phyloP scores from a whole-genome alignment of 306 rosid genomes.

The Sechiopsis laciniata region DNA sequence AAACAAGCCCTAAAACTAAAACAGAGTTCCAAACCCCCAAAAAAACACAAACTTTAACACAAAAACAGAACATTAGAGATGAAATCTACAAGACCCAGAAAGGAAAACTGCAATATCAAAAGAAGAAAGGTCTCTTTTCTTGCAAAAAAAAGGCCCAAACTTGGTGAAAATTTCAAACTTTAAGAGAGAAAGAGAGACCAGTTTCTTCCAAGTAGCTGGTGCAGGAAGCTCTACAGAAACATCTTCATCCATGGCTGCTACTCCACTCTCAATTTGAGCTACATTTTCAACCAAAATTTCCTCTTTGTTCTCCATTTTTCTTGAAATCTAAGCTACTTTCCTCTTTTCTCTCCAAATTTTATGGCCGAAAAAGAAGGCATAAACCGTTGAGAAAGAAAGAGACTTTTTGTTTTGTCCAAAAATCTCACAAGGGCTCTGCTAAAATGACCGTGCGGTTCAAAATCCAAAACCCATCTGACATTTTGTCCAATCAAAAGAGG shows the following conservation, averaged over 20 bases:
- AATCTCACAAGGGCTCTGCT: background rate
- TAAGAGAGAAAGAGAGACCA: slow-evolving; percentile 43
- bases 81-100: slow-evolving; percentile 21
- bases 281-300: background rate
- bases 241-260: slow-evolving; percentile 42
- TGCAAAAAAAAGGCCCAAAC: slow-evolving; percentile 7
- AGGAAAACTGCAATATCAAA: background rate
- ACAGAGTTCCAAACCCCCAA: background rate
- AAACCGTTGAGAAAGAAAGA: slow-evolving; percentile 23
- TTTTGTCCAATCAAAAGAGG: slow-evolving; percentile 5
- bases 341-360: background rate
- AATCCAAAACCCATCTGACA: background rate
- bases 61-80: background rate
- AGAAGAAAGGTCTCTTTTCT: background rate
- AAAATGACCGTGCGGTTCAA: background rate
- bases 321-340: background rate
- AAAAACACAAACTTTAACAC: slow-evolving; percentile 12
- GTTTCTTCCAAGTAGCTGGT: slow-evolving; percentile 83
- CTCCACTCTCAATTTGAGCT: slow-evolving; percentile 19
- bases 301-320: slow-evolving; percentile 16
- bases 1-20: slow-evolving; percentile 10
- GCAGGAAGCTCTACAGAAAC: slow-evolving; percentile 82
- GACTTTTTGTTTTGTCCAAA: slow-evolving; percentile 14
- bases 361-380: background rate
- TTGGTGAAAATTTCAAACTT: background rate